phyloP scores from a whole-genome alignment of 768 basidiomycete species.

The Tulasnella sp. region DNA sequence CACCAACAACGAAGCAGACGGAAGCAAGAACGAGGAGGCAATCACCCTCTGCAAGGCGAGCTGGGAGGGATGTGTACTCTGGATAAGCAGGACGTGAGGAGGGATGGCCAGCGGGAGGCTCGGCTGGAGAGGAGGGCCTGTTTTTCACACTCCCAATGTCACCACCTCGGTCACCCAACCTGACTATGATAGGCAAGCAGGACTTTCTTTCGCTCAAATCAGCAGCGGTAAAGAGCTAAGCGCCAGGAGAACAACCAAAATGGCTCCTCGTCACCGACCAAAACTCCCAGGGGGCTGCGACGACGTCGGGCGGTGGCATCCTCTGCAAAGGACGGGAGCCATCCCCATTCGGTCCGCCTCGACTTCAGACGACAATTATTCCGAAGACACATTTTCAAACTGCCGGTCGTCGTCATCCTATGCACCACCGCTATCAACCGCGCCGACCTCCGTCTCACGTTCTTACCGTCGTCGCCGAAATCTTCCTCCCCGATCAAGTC shows the following conservation, averaged over 20 bases:
- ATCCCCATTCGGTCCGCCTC: background rate
- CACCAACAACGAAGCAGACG: too few relatives aligned
- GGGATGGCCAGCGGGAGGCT: too few relatives aligned
- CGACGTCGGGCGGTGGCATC: background rate
- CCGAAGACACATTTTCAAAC: background rate
- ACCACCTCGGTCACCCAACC: background rate
- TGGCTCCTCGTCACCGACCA: background rate
- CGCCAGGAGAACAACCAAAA: background rate
- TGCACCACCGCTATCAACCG: conserved; percentile 1
- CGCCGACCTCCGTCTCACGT: conserved; percentile 8
- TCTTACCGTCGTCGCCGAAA: background rate
- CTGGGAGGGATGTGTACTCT: too few relatives aligned
- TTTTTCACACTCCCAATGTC: conserved; percentile 8
- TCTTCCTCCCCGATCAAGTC: background rate
- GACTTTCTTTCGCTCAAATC: background rate
- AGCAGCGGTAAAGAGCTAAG: background rate
- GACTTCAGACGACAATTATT: background rate
- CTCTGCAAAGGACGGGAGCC: background rate
- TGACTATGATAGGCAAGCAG: background rate
- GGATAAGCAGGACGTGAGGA: too few relatives aligned
- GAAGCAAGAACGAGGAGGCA: too few relatives aligned
- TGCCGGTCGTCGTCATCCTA: conserved; percentile 4
- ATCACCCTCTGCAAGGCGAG: too few relatives aligned
- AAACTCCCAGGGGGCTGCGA: background rate
- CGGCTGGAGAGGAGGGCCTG: background rate